Evolutionary conservation across 768 basidiomycete species (phyloP).

Genomic region (Leccinum arenicola): DNA sequence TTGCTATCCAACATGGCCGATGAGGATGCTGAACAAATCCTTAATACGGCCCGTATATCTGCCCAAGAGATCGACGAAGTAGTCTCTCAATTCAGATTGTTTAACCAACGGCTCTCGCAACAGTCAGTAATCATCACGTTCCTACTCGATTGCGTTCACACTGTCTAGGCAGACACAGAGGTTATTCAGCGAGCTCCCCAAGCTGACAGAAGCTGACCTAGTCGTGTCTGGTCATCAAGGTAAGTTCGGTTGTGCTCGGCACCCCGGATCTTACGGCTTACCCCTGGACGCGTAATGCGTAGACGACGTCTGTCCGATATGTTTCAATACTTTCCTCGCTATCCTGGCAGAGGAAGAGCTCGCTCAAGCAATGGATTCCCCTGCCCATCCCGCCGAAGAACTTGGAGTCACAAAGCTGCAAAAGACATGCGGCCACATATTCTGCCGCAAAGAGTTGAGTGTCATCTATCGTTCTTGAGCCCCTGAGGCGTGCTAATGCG

Average conservation of each 20-base stretch:
- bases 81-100: slow-evolving; percentile 29
- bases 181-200: slow-evolving; percentile 47
- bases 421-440: slow-evolving; percentile 62
- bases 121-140: slow-evolving; percentile 18
- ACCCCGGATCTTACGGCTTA: neutral
- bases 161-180: slow-evolving; percentile 33
- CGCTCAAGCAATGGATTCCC: slow-evolving; percentile 74
- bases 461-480: slow-evolving; percentile 9
- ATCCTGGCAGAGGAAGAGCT: slow-evolving; percentile 73
- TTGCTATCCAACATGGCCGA: slow-evolving; percentile 19
- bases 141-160: slow-evolving; percentile 7
- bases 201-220: slow-evolving; percentile 49
- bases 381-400: slow-evolving; percentile 66
- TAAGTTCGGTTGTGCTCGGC: slow-evolving; percentile 10
- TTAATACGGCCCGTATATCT: slow-evolving; percentile 7
- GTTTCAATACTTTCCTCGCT: slow-evolving; percentile 65
- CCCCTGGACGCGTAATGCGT: neutral
- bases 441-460: slow-evolving; percentile 77
- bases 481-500: slow-evolving; percentile 15
- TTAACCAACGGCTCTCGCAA: slow-evolving; percentile 24
- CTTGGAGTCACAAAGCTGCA: slow-evolving; percentile 66
- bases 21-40: slow-evolving; percentile 11
- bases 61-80: slow-evolving; percentile 32
- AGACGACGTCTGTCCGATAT: slow-evolving; percentile 78
- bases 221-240: slow-evolving; percentile 47